Conservation (phyloP, 495 filamentous ascomycete genomes). For the Glutinoglossum americanum region DNA sequence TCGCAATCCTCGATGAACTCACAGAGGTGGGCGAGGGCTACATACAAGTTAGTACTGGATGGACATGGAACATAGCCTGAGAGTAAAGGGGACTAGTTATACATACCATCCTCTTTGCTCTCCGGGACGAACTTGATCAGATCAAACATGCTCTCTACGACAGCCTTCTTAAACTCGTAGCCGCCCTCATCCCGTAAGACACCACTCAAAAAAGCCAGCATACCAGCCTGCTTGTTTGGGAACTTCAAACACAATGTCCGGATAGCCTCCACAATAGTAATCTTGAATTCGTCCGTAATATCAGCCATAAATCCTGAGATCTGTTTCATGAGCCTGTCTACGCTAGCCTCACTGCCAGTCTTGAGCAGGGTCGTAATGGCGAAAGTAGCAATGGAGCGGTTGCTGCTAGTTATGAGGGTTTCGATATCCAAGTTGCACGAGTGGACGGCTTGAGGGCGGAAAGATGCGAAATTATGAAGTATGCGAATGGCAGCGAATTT, state of each 20-base stretch:
- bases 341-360: slow-evolving; percentile 90
- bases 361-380: slow-evolving; percentile 95
- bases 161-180: slow-evolving; percentile 93
- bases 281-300: slow-evolving; percentile 98
- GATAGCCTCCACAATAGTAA: slow-evolving; percentile 96
- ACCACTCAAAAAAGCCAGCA: slow-evolving; percentile 88
- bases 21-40: slow-evolving; percentile 81
- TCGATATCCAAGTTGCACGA: slow-evolving; percentile 95
- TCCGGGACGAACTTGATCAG: slow-evolving; percentile 98
- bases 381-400: slow-evolving; percentile 93
- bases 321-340: slow-evolving; percentile 96
- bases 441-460: slow-evolving; percentile 82
- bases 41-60: neutral
- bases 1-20: slow-evolving; percentile 99
- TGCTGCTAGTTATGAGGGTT: slow-evolving; percentile 81
- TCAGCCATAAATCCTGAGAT: slow-evolving; percentile 94
- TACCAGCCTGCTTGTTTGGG: slow-evolving; percentile 90
- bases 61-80: neutral
- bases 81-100: neutral
- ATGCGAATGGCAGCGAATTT: slow-evolving; percentile 97
- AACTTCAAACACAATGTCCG: slow-evolving; percentile 94
- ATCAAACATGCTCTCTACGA: slow-evolving; percentile 99
- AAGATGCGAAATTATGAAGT: slow-evolving; percentile 82
- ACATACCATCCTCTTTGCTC: slow-evolving; percentile 71
- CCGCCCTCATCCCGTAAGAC: slow-evolving; percentile 92